phyloP scores from a whole-genome alignment of 2,329 filamentous ascomycete genomes.

The Ophiostoma tasmaniense region DNA sequence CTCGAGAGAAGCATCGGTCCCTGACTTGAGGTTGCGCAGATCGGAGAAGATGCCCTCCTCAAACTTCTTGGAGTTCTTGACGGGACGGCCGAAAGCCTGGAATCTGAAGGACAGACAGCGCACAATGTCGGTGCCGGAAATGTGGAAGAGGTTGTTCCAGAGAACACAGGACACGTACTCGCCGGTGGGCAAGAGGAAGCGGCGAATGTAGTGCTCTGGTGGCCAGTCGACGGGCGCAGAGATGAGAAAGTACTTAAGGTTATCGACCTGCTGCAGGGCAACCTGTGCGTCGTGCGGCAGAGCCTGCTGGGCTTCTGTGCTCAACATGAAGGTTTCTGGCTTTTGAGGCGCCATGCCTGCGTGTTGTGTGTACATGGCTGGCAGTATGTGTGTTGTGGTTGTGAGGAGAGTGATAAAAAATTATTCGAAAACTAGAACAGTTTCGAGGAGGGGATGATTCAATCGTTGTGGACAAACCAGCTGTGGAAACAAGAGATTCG shows the following conservation, averaged over 20 bases:
- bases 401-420: neutral
- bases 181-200: constrained; percentile 90
- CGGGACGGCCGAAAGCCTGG: constrained; percentile 93
- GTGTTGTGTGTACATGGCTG: constrained; percentile 71
- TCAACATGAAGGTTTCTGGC: constrained; percentile 97
- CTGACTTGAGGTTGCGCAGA: constrained; percentile 93
- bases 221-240: constrained; percentile 98
- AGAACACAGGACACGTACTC: constrained; percentile 98
- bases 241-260: constrained; percentile 98
- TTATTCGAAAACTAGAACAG: neutral
- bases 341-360: constrained; percentile 88
- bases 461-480: constrained; percentile 19
- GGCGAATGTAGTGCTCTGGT: constrained; percentile 89
- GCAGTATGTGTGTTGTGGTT: constrained; percentile 3
- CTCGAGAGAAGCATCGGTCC: constrained; percentile 94
- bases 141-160: constrained; percentile 99
- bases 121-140: constrained; percentile 97
- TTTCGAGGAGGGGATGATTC: constrained; percentile 3
- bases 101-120: constrained; percentile 96
- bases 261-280: constrained; percentile 66
- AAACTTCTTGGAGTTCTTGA: constrained; percentile 99
- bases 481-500: constrained; percentile 8
- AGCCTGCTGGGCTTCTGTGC: constrained; percentile 91
- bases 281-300: constrained; percentile 51
- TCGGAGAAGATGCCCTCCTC: constrained; percentile 99